Percentiles rank a stretch among this genome's conserved stretches.
phyloP scores from a whole-genome alignment of 1,139 yeast species.

The Hyphopichia fennica region DNA sequence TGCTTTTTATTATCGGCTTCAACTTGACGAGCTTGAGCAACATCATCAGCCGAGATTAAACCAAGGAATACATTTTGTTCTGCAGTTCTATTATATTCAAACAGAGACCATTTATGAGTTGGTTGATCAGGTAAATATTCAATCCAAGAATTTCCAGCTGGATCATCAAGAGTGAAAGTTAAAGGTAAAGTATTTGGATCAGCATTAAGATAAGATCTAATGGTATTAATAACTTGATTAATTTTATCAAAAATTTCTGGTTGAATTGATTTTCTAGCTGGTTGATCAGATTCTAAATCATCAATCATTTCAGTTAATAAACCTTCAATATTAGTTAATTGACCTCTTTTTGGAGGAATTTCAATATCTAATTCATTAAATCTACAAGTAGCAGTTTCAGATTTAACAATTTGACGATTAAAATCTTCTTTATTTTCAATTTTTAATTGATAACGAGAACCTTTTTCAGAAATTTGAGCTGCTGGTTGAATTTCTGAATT shows the following conservation, averaged over 20 bases:
- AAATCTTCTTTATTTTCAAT: slow-evolving; percentile 74
- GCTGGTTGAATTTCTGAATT: slow-evolving; percentile 96
- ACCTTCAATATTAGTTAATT: slow-evolving; percentile 90
- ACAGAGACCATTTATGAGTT: slow-evolving; percentile 86
- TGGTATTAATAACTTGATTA: slow-evolving; percentile 62
- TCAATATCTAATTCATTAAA: slow-evolving; percentile 88
- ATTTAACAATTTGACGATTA: slow-evolving; percentile 88
- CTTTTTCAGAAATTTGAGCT: slow-evolving; percentile 83
- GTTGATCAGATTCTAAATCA: slow-evolving; percentile 83
- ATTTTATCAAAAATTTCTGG: slow-evolving; percentile 79
- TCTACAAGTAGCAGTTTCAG: slow-evolving; percentile 81
- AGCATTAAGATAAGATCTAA: slow-evolving; percentile 59
- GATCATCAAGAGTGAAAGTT: slow-evolving; percentile 84
- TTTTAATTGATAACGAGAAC: slow-evolving; percentile 69
- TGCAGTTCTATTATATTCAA: slow-evolving; percentile 80
- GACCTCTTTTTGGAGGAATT: slow-evolving; percentile 94
- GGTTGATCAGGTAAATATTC: slow-evolving; percentile 88
- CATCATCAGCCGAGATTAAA: slow-evolving; percentile 77
- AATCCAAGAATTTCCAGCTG: slow-evolving; percentile 97
- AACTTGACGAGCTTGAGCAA: slow-evolving; percentile 51
- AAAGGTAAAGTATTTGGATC: slow-evolving; percentile 71
- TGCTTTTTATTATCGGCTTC: slow-evolving; percentile 39
- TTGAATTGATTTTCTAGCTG: slow-evolving; percentile 66
- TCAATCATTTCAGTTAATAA: slow-evolving; percentile 76
- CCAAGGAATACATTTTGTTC: slow-evolving; percentile 90